phyloP scores from a whole-genome alignment of 768 basidiomycete genomes.

The Pulveroboletus sp. region DNA sequence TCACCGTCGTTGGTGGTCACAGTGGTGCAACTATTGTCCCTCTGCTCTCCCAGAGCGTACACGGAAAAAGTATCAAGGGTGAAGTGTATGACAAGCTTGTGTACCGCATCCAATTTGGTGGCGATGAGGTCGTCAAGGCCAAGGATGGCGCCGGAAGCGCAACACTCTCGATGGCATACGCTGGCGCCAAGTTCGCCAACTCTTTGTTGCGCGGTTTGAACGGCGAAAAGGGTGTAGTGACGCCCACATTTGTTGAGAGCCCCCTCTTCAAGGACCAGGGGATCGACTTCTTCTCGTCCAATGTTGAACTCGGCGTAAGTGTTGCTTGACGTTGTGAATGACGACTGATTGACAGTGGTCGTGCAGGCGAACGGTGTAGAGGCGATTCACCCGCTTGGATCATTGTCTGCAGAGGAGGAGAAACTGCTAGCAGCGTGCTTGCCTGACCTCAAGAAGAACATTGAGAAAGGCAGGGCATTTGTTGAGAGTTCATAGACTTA shows the following conservation, averaged over 20 bases:
- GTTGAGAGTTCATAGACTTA: slow-evolving; percentile 43
- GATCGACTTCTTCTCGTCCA: slow-evolving; percentile 92
- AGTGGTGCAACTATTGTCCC: slow-evolving; percentile 97
- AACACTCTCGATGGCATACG: slow-evolving; percentile 77
- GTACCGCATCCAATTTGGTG: slow-evolving; percentile 94
- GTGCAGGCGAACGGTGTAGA: slow-evolving; percentile 78
- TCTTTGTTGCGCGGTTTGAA: slow-evolving; percentile 56
- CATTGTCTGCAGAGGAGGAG: slow-evolving; percentile 78
- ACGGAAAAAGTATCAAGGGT: slow-evolving; percentile 71
- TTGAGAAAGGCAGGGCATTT: slow-evolving; percentile 89
- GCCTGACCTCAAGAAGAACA: slow-evolving; percentile 96
- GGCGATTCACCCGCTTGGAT: slow-evolving; percentile 86
- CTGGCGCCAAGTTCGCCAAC: slow-evolving; percentile 70
- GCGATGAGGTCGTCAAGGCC: slow-evolving; percentile 98
- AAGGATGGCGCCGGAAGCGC: slow-evolving; percentile 85
- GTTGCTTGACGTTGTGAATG: neutral
- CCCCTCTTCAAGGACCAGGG: slow-evolving; percentile 82
- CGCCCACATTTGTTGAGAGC: slow-evolving; percentile 88
- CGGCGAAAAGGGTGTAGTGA: slow-evolving; percentile 68
- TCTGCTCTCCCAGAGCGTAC: slow-evolving; percentile 77
- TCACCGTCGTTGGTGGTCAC: slow-evolving; percentile 95
- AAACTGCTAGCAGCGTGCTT: slow-evolving; percentile 82
- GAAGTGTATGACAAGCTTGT: slow-evolving; percentile 78
- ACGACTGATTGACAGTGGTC: slow-evolving; percentile 9
- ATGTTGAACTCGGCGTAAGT: slow-evolving; percentile 89